Percentiles rank a stretch among this genome's conserved stretches.
These are phyloP conservation scores for Nidula microcarpa DNA, from an alignment of 768 basidiomycete genomes.

Conservation along the genomic window DNA sequence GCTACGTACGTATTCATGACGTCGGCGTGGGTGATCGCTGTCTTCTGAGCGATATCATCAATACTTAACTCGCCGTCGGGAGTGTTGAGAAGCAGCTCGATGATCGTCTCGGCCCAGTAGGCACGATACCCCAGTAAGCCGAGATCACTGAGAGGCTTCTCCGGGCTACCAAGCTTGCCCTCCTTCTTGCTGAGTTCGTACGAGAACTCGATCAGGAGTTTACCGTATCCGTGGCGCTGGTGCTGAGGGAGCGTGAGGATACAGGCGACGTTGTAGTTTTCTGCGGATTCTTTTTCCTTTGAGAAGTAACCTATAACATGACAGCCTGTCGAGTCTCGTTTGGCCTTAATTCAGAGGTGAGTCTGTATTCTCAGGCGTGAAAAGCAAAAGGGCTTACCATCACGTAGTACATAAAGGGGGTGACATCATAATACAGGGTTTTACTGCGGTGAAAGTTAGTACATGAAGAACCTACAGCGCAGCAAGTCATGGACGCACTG, in stretches of 20 bases:
- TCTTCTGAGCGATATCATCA: conserved; percentile 96
- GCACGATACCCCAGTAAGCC: conserved; percentile 91
- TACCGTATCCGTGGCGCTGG: conserved; percentile 94
- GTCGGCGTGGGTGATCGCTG: conserved; percentile 91
- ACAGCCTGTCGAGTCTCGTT: conserved; percentile 85
- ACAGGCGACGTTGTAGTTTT: conserved; percentile 98
- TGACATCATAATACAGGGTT: conserved; percentile 99
- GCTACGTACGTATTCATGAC: conserved; percentile 94
- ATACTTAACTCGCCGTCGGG: conserved; percentile 83
- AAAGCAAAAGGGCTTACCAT: conserved; percentile 58
- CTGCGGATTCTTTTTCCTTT: conserved; percentile 97
- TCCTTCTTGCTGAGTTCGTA: conserved; percentile 98
- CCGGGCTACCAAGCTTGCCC: conserved; percentile 92
- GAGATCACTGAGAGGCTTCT: conserved; percentile 95
- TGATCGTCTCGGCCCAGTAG: conserved; percentile 96
- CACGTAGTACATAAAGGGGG: conserved; percentile 99
- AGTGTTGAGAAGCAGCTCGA: conserved; percentile 77
- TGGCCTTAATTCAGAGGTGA: conserved; percentile 43
- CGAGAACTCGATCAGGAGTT: conserved; percentile 94
- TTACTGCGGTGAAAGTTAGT: conserved; percentile 53
- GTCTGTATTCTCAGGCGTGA: background rate
- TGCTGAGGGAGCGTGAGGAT: conserved; percentile 98
- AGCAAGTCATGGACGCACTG: conserved; percentile 58
- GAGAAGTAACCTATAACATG: conserved; percentile 98
- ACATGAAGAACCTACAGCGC: conserved; percentile 5